Conservation (phyloP, 345 rosid species). For the Pistacia atlantica region DNA sequence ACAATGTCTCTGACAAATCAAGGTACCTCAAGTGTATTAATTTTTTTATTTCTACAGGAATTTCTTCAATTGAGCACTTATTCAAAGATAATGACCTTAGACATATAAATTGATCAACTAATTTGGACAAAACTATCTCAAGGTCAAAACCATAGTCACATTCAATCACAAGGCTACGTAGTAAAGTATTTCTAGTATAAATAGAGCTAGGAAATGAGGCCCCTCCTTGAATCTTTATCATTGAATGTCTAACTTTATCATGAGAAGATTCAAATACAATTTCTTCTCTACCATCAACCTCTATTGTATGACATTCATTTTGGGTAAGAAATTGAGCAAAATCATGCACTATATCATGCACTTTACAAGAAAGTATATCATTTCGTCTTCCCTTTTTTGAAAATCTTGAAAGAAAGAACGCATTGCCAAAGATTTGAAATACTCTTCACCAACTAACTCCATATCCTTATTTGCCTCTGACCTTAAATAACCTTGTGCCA, state of each 20-base stretch:
- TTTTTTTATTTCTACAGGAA: too few relatives aligned
- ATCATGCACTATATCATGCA: constrained; percentile 11
- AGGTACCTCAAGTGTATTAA: too few relatives aligned
- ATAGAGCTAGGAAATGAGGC: neutral
- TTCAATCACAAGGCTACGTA: neutral
- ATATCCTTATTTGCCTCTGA: neutral
- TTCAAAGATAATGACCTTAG: too few relatives aligned
- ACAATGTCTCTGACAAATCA: neutral
- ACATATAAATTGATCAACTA: neutral
- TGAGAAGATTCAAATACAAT: neutral
- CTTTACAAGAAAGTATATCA: neutral
- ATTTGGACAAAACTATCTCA: neutral
- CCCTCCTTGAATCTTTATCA: neutral
- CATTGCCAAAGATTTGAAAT: neutral
- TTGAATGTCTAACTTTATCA: neutral
- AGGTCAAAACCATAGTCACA: too few relatives aligned
- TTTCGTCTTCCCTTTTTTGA: neutral
- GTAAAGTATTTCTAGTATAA: neutral
- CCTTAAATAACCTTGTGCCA: neutral
- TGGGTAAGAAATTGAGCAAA: neutral
- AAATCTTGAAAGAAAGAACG: constrained; percentile 1
- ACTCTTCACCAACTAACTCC: neutral
- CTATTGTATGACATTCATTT: neutral
- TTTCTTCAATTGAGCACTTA: too few relatives aligned
- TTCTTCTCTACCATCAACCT: neutral